Percentiles rank a stretch among this genome's conserved stretches.
phyloP scores from a whole-genome alignment of 1,284 basidiomycete species.

The Apiotrichum porosum region DNA sequence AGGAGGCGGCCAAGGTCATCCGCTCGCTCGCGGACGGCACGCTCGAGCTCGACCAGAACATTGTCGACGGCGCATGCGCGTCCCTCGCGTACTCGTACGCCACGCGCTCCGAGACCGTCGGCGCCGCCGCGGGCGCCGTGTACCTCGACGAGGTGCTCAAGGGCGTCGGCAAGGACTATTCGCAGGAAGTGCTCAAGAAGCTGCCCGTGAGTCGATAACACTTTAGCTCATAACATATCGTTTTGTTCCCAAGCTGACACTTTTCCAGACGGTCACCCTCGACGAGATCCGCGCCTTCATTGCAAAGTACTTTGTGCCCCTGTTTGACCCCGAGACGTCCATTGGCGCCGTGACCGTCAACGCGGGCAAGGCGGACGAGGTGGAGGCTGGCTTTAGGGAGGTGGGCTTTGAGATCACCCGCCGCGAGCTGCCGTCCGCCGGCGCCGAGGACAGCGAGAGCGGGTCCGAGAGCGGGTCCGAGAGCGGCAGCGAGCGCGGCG shows the following conservation, averaged over 20 bases:
- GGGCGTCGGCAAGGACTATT: conserved; percentile 66
- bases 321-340: conserved; percentile 75
- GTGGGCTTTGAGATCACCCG: conserved; percentile 76
- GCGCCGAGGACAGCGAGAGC: conserved; percentile 12
- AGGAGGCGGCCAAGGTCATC: conserved; percentile 72
- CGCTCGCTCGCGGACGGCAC: conserved; percentile 69
- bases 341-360: conserved; percentile 78
- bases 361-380: conserved; percentile 70
- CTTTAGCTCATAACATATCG: too few relatives aligned
- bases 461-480: conserved; percentile 17
- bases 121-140: conserved; percentile 71
- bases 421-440: conserved; percentile 50
- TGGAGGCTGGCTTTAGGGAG: conserved; percentile 60
- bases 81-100: conserved; percentile 82
- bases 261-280: conserved; percentile 62
- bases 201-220: conserved; percentile 53
- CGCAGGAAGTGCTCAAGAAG: conserved; percentile 68
- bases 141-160: conserved; percentile 84
- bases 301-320: conserved; percentile 71
- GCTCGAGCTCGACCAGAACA: conserved; percentile 74
- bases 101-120: conserved; percentile 73
- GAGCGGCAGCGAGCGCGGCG: conserved; percentile 8
- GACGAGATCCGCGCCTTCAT: conserved; percentile 69
- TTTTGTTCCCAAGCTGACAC: background rate
- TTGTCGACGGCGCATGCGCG: conserved; percentile 86